Percentiles rank a stretch among this genome's conserved stretches.
phyloP scores from a whole-genome alignment of 441 rosid species.

The Erodium texanum region DNA sequence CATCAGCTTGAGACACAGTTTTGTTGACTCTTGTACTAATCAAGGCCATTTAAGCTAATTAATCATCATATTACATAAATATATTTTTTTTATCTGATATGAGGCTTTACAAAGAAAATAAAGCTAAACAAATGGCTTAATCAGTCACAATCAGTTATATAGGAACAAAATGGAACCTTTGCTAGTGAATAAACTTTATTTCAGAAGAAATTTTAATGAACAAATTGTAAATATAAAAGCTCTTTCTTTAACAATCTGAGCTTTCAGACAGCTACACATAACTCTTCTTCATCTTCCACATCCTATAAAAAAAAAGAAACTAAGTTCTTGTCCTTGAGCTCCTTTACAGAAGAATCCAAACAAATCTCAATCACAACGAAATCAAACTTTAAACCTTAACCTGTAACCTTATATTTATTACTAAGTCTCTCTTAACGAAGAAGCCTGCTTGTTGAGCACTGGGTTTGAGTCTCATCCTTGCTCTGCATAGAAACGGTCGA shows the following conservation, averaged over 20 bases:
- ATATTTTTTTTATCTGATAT: too few species aligned
- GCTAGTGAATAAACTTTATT: too few species aligned
- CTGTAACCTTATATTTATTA: too few species aligned
- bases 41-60: too few species aligned
- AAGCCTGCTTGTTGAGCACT: slow-evolving; percentile 15
- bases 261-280: background rate
- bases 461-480: background rate
- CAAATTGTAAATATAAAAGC: background rate
- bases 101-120: too few species aligned
- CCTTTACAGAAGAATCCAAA: background rate
- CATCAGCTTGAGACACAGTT: too few species aligned
- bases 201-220: background rate
- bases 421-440: slow-evolving; percentile 5
- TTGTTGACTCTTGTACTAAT: too few species aligned
- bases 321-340: background rate
- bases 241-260: background rate
- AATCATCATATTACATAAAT: too few species aligned
- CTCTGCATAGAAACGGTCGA: slow-evolving; percentile 27
- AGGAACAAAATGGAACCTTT: too few species aligned
- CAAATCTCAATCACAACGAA: background rate
- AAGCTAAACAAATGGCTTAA: too few species aligned
- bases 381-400: background rate
- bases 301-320: background rate
- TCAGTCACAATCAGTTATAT: too few species aligned
- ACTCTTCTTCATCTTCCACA: background rate